Conservation (phyloP, 1,284 basidiomycete species). For the Exobasidium cylindrosporum region DNA sequence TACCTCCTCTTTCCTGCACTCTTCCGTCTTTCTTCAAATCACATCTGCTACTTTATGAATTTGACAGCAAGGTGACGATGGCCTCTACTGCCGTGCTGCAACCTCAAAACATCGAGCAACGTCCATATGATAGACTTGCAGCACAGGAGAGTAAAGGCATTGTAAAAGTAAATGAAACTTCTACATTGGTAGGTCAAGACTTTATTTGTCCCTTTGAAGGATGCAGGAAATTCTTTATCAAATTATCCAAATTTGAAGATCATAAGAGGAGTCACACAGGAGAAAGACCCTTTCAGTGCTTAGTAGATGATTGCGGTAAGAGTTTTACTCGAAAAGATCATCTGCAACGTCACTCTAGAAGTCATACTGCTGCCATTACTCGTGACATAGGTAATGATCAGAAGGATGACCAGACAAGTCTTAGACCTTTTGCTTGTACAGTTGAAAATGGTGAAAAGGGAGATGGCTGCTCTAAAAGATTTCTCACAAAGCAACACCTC, state of each 20-base stretch:
- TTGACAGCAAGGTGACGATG: too few relatives aligned
- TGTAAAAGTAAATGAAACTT: too few relatives aligned
- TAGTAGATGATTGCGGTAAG: not conserved
- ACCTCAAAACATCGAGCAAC: too few relatives aligned
- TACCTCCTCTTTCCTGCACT: too few relatives aligned
- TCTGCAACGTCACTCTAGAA: conserved; percentile 1
- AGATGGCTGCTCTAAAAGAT: not conserved
- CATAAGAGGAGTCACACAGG: conserved; percentile 9
- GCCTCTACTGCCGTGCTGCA: too few relatives aligned
- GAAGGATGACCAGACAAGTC: not conserved
- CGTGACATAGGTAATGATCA: not conserved
- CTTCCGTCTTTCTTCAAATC: too few relatives aligned
- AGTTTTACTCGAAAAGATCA: conserved; percentile 7
- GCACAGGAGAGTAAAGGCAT: too few relatives aligned
- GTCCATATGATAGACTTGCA: too few relatives aligned
- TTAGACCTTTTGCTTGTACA: conserved; percentile 3
- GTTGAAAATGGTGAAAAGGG: not conserved
- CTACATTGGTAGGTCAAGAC: too few relatives aligned
- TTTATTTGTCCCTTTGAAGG: conserved; percentile 1
- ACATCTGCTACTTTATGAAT: too few relatives aligned
- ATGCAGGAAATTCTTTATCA: conserved; percentile 3
- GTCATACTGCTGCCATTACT: not conserved
- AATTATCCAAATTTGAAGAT: not conserved
- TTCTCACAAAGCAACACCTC: conserved; percentile 8
- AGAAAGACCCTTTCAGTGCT: conserved; percentile 1